These are phyloP conservation scores for Euphorbia pulcherrima DNA, from an alignment of 345 rosid species.

Conservation along the genomic window DNA sequence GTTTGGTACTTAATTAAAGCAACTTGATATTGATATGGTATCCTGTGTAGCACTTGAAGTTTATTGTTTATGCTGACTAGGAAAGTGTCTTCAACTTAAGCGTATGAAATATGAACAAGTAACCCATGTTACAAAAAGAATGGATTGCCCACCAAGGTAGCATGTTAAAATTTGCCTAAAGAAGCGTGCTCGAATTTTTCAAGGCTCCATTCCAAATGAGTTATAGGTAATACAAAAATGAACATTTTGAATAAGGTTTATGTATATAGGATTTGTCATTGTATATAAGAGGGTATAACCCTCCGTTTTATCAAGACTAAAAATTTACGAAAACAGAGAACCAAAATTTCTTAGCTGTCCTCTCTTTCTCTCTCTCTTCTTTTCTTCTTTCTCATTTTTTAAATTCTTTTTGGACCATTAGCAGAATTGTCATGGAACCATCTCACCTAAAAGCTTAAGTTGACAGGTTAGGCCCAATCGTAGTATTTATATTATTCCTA, in stretches of 20 bases:
- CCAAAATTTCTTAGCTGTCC: background rate
- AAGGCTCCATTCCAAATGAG: background rate
- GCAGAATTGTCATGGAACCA: too few species aligned
- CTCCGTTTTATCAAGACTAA: background rate
- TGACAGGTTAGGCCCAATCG: too few species aligned
- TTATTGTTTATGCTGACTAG: background rate
- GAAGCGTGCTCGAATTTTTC: background rate
- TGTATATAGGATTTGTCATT: background rate
- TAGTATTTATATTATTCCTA: too few species aligned
- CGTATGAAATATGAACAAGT: background rate
- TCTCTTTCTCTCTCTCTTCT: background rate
- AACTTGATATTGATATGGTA: background rate
- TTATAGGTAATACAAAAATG: background rate
- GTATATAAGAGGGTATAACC: background rate
- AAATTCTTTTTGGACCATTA: background rate
- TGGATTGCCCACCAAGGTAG: background rate
- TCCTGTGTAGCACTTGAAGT: background rate
- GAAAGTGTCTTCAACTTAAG: background rate
- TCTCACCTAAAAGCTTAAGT: too few species aligned
- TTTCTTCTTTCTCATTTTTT: background rate
- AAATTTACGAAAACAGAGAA: background rate
- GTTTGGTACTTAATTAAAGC: background rate
- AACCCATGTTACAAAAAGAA: too few species aligned
- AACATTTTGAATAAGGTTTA: background rate
- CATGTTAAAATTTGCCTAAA: background rate